Base-by-base conservation (phyloP, 441 rosid genomes). In the Daphne laureola region DNA sequence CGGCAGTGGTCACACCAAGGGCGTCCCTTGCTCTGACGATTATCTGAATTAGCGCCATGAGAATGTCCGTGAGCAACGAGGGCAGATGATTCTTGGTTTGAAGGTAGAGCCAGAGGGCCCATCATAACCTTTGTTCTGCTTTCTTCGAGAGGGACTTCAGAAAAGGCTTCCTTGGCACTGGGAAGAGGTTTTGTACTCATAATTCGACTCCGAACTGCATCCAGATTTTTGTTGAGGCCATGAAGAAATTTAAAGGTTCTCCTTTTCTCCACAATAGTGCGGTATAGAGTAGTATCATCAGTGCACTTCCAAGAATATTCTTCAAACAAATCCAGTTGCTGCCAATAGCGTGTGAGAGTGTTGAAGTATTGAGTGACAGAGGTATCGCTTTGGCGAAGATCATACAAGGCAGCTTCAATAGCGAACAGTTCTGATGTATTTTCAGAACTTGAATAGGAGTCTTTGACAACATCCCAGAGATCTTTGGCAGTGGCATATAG, bases 311-410 rank as follows among this genome's bases (percentile, higher is more conserved):
- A 56, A 11, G 23, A 18, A 18, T 18, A 18, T 18, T 18, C 23
- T 18, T 18, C 3, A 3, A 18, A 18, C 23, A 1, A 3, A 18
- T 18, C 23, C 23, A 18, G 3, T 18, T 18, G 57, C 13, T 51
- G 38, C 51, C 64, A 59, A 27, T 44, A 16, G 1, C 14, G 26
- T 4, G 43, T 64, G 49, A 46, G 43, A 14, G 45, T 50, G 46
- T 50, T 27, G 21, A 49, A 57, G 31, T 18, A 50, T 17, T 63
- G 51, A 17, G 36, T 55, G 12, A 25, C 47, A 18, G 23, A 18
- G 23, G 2, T 18, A 15, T 62, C 43, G 2, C 40, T 40, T 49
- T 47, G 35, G 17, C 35, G 43, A 9, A 53, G 41, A 40, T 17
- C 38, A 4, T 54, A 11, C 43, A 18, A 41, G 43, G 3, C 2